Evolutionary conservation across 495 filamentous ascomycete species (phyloP).

Genomic region (Daldinia childiae): DNA sequence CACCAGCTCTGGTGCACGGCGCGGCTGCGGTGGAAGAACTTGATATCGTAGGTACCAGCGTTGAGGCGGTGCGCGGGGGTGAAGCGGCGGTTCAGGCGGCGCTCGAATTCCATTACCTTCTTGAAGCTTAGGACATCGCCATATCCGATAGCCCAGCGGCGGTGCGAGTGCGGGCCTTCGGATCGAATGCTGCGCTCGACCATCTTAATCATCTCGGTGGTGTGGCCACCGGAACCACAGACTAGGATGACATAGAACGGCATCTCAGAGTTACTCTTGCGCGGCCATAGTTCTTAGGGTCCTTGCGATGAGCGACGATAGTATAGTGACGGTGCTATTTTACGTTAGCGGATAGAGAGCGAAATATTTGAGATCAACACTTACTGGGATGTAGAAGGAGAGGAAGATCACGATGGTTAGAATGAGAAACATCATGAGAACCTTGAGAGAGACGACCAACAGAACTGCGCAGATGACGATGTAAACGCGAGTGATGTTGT

Average conservation of each 20-base stretch:
- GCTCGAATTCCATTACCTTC: conserved; percentile 50
- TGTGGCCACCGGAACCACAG: conserved; percentile 93
- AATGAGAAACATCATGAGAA: conserved; percentile 18
- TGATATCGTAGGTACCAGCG: conserved; percentile 62
- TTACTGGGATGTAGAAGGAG: conserved; percentile 39
- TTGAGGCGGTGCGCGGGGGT: conserved; percentile 14
- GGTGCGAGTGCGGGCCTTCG: conserved; percentile 62
- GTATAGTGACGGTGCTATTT: conserved; percentile 13
- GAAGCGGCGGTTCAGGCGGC: conserved; percentile 39
- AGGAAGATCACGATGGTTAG: conserved; percentile 12
- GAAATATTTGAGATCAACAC: neutral
- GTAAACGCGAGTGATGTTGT: neutral
- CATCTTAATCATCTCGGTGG: conserved; percentile 89
- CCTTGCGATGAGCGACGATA: neutral
- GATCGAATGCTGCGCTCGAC: conserved; percentile 61
- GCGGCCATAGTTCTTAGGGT: neutral
- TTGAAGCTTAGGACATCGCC: conserved; percentile 76
- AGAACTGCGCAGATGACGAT: conserved; percentile 17
- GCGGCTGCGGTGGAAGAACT: conserved; percentile 75
- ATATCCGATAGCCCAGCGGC: conserved; percentile 82
- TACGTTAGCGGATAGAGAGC: conserved; percentile 4
- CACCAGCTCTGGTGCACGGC: conserved; percentile 78
- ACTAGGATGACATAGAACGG: conserved; percentile 79
- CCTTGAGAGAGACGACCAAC: neutral
- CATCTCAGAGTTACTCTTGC: neutral